Evolutionary conservation across 352 stramenopile species (phyloP).

Genomic region (Phytophthora chlamydospora): DNA sequence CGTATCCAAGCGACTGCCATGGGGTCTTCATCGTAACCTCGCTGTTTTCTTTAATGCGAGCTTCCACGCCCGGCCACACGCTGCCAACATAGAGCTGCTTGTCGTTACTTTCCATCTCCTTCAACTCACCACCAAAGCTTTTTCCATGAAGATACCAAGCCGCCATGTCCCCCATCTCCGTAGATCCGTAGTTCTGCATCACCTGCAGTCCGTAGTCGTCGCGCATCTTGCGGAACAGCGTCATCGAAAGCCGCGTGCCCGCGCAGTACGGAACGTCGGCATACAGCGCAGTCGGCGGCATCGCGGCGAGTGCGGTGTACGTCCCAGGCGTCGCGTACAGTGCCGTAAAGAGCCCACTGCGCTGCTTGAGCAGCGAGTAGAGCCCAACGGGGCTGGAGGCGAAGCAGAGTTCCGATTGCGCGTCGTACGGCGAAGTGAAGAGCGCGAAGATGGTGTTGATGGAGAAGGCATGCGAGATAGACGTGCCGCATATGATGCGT

Average conservation of each 20-base stretch:
- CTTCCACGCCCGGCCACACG: slow-evolving; percentile 73
- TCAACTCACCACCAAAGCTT: slow-evolving; percentile 43
- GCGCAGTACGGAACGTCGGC: slow-evolving; percentile 79
- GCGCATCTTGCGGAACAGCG: slow-evolving; percentile 60
- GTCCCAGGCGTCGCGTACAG: slow-evolving; percentile 84
- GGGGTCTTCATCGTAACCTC: slow-evolving; percentile 82
- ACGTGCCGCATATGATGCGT: slow-evolving; percentile 77
- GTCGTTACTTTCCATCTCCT: slow-evolving; percentile 44
- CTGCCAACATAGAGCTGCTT: slow-evolving; percentile 66
- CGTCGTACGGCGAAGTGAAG: slow-evolving; percentile 68
- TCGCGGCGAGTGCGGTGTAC: slow-evolving; percentile 69
- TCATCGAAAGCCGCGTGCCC: slow-evolving; percentile 57
- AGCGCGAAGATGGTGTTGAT: slow-evolving; percentile 89
- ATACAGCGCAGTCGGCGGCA: slow-evolving; percentile 56
- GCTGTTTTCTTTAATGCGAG: slow-evolving; percentile 45
- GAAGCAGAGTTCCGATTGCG: slow-evolving; percentile 76
- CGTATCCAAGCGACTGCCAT: slow-evolving; percentile 83
- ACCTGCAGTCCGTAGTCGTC: slow-evolving; percentile 66
- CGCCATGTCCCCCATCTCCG: slow-evolving; percentile 82
- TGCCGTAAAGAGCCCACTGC: slow-evolving; percentile 51
- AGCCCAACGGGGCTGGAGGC: slow-evolving; percentile 52
- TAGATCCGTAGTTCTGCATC: slow-evolving; percentile 90
- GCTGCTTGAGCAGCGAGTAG: slow-evolving; percentile 51
- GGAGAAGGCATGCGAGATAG: slow-evolving; percentile 85
- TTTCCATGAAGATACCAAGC: slow-evolving; percentile 66